Evolutionary conservation across 305 asterid species (phyloP).

Genomic region (Salvia sclarea): DNA sequence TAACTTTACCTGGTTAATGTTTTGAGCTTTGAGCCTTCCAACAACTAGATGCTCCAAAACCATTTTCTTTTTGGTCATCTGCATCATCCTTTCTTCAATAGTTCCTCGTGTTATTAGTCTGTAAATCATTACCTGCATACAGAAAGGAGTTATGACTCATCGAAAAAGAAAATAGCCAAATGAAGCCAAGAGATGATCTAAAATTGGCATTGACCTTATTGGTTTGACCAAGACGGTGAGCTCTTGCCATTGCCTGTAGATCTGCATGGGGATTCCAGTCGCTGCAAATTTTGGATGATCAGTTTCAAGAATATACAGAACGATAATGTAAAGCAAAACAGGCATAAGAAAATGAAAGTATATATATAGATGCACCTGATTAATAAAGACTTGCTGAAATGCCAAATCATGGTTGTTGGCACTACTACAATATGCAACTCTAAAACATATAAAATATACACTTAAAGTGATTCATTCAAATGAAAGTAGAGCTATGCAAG

Average conservation of each 20-base stretch:
- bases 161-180: conserved; percentile 29
- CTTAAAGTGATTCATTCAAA: conserved; percentile 10
- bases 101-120: conserved; percentile 85
- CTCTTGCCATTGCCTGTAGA: conserved; percentile 99
- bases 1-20: conserved; percentile 77
- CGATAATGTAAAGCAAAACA: conserved; percentile 20
- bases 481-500: background rate
- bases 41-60: conserved; percentile 95
- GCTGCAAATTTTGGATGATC: conserved; percentile 52
- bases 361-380: conserved; percentile 4
- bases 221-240: conserved; percentile 98
- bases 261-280: conserved; percentile 99
- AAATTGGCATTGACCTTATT: conserved; percentile 64
- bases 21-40: conserved; percentile 86
- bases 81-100: conserved; percentile 99
- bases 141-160: conserved; percentile 27
- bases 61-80: conserved; percentile 98
- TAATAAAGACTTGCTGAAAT: conserved; percentile 14
- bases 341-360: conserved; percentile 9
- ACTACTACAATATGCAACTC: background rate
- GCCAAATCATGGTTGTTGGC: background rate
- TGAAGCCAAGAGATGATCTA: conserved; percentile 28
- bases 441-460: background rate
- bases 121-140: conserved; percentile 86
- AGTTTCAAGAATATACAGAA: conserved; percentile 29